Evolutionary conservation across 352 stramenopile species (phyloP).

Genomic region (Globisporangium nodosum): DNA sequence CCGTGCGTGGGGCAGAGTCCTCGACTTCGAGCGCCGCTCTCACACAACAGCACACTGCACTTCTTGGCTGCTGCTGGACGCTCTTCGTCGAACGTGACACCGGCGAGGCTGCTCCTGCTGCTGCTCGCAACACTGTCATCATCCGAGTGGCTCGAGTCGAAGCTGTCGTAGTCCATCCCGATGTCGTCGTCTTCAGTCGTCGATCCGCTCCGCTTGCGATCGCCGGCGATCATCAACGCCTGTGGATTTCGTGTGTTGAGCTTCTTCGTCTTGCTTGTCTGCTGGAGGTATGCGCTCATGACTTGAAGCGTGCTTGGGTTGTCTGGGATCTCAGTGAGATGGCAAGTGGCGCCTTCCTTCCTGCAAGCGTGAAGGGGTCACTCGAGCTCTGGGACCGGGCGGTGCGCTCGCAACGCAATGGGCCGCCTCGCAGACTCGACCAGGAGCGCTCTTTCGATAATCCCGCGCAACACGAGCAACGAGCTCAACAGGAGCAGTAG

Average conservation of each 20-base stretch:
- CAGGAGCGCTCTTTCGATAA: too few relatives aligned
- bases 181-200: slow-evolving; percentile 11
- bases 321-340: too few relatives aligned
- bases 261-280: neutral
- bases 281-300: slow-evolving; percentile 1
- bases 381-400: too few relatives aligned
- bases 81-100: neutral
- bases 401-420: too few relatives aligned
- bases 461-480: too few relatives aligned
- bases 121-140: neutral
- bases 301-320: too few relatives aligned
- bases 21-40: slow-evolving; percentile 43
- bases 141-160: slow-evolving; percentile 4
- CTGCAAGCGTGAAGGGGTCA: too few relatives aligned
- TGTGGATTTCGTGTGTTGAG: neutral
- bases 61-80: slow-evolving; percentile 11
- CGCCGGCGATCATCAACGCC: neutral
- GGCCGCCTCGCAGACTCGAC: too few relatives aligned
- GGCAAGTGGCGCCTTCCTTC: too few relatives aligned
- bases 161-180: slow-evolving; percentile 2
- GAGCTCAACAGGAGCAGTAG: too few relatives aligned
- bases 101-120: neutral
- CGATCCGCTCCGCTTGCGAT: slow-evolving; percentile 1
- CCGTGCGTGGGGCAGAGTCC: slow-evolving; percentile 54
- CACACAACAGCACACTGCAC: slow-evolving; percentile 24